Evolutionary conservation across 495 filamentous ascomycete genomes (phyloP).

Genomic region (Trichoderma gamsii): DNA sequence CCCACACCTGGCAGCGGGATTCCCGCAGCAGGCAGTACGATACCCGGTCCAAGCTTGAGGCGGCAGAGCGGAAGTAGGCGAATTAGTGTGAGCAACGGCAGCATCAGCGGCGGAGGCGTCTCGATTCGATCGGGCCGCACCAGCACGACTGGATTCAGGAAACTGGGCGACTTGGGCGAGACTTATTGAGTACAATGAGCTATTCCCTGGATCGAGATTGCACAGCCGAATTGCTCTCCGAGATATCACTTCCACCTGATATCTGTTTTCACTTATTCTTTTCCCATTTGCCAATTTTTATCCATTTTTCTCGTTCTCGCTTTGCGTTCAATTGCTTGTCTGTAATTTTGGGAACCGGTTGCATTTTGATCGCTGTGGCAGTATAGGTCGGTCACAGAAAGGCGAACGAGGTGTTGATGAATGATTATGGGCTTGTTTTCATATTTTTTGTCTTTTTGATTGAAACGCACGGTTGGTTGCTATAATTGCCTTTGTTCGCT

Average conservation of each 20-base stretch:
- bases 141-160: conserved; percentile 46
- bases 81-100: conserved; percentile 38
- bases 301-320: neutral
- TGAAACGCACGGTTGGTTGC: conserved; percentile 17
- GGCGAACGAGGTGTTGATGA: conserved; percentile 15
- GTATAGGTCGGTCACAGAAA: neutral
- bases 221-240: neutral
- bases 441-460: neutral
- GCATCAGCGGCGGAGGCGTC: conserved; percentile 34
- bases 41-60: conserved; percentile 45
- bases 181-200: conserved; percentile 32
- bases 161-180: conserved; percentile 43
- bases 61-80: conserved; percentile 47
- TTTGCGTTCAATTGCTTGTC: conserved; percentile 17
- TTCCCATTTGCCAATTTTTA: neutral
- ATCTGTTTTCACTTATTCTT: neutral
- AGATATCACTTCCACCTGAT: neutral
- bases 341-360: conserved; percentile 19
- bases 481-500: conserved; percentile 17
- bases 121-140: conserved; percentile 11
- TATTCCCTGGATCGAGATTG: neutral
- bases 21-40: conserved; percentile 42
- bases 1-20: conserved; percentile 36
- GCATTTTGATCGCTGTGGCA: conserved; percentile 18
- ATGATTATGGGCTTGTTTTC: conserved; percentile 13